Evolutionary conservation across 805 yeast genomes (phyloP), one percentile per base, ranked within the genome.

Genomic region (Hagleromyces aurorensis): DNA sequence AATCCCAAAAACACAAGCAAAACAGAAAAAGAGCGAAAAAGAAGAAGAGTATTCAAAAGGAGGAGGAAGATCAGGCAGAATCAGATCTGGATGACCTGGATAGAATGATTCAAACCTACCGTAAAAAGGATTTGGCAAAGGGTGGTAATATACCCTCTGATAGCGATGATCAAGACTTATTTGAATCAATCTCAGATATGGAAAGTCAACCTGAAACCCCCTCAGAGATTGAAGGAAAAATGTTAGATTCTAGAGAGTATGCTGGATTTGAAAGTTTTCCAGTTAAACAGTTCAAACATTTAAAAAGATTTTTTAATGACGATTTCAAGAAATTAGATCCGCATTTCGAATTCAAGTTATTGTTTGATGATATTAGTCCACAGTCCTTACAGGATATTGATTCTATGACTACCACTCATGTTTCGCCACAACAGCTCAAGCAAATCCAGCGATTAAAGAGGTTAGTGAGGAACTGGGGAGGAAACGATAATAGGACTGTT

Each of bases 381-480:
- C 80, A 75, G 23, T 74, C 82, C 0, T 65, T 81, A 12, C 79
- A 76, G 32, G 89, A 81, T 52, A 86, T 84, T 0, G 80, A 79
- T 43, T 68, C 81, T 1, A 72, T 84, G n/a, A 70, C 86, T 0
- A 74, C 87, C 0, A 62, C 77, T 2, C 72, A 78, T 19, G 69
- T 75, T 1, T 69, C 81, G 0, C 89, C 87, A 0, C 86, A 78
- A 37, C 69, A 73, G 12, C 53, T 80, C 33, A 70, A 65, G 29
- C 83, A 77, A 45, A 70, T 78, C 41, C 78, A 73, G 43, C 66
- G 54, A 23, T 30, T 64, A 29, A 58, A 61, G 17, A 67, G 55
- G 38, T 67, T 57, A n/a, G 73, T 82, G 1, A 66, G 82, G 44
- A 86, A 85, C 14, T 84, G 94, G 94, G 80, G 85, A 25, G 94